phyloP scores from a whole-genome alignment of 768 basidiomycete species.

The Mycena amicta region DNA sequence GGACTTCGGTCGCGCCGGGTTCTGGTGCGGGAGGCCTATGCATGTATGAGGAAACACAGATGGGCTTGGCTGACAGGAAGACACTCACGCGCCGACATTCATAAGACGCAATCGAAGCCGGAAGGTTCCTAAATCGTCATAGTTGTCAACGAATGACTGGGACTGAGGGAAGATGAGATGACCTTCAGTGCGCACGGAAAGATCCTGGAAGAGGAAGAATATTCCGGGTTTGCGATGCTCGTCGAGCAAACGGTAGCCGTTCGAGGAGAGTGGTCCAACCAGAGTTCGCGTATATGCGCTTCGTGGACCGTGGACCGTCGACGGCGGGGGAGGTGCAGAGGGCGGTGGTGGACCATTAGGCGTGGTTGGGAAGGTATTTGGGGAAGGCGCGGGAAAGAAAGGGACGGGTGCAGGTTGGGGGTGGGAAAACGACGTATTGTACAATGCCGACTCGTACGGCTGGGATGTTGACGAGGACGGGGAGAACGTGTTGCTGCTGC shows the following conservation, averaged over 20 bases:
- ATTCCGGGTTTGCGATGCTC: conserved; percentile 86
- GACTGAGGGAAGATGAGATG: conserved; percentile 17
- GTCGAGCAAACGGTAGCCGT: conserved; percentile 82
- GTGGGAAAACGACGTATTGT: conserved; percentile 7
- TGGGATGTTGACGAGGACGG: conserved; percentile 9
- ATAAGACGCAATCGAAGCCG: conserved; percentile 84
- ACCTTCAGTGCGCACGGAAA: conserved; percentile 94
- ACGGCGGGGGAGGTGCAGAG: conserved; percentile 40
- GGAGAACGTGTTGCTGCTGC: conserved; percentile 2
- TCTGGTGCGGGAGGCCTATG: conserved; percentile 73
- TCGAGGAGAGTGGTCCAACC: conserved; percentile 86
- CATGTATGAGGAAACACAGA: conserved; percentile 18
- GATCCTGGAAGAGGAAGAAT: conserved; percentile 94
- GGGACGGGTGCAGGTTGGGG: conserved; percentile 18
- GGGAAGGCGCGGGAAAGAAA: conserved; percentile 24
- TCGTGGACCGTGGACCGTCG: conserved; percentile 53
- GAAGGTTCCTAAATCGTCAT: conserved; percentile 77
- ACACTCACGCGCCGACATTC: conserved; percentile 87
- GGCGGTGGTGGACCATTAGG: conserved; percentile 34
- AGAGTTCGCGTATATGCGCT: conserved; percentile 78
- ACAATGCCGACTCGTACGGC: conserved; percentile 15
- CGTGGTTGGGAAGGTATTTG: conserved; percentile 22
- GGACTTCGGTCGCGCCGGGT: conserved; percentile 62
- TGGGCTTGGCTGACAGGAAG: conserved; percentile 6
- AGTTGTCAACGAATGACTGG: conserved; percentile 10